A percentile compares a stretch with the other conserved stretches of the same genome.
These are phyloP conservation scores for Funneliformis geosporum DNA, from an alignment of 192 early-diverging fungal species.

Conservation along the genomic window DNA sequence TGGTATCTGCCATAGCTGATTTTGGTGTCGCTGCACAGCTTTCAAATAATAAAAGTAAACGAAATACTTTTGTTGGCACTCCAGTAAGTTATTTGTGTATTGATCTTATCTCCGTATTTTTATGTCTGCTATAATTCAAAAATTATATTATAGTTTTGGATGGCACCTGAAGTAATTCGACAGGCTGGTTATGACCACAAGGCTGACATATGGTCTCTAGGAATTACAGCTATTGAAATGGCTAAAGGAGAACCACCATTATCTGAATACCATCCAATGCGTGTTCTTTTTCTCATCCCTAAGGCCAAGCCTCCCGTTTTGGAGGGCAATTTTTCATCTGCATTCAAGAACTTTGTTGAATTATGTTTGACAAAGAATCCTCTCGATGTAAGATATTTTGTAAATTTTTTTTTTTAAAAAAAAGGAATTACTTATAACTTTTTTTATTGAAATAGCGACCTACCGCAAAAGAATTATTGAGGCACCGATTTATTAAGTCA, in stretches of 20 bases:
- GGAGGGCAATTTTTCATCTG: conserved; percentile 72
- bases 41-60: conserved; percentile 47
- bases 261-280: conserved; percentile 95
- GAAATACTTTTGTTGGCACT: conserved; percentile 96
- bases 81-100: conserved; percentile 56
- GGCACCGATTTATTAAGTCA: conserved; percentile 86
- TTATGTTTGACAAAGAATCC: conserved; percentile 90
- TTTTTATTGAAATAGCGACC: conserved; percentile 61
- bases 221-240: conserved; percentile 96
- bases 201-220: conserved; percentile 98
- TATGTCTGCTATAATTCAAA: neutral
- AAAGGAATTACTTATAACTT: conserved; percentile 10
- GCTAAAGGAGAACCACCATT: conserved; percentile 90
- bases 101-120: neutral
- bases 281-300: conserved; percentile 91
- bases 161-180: conserved; percentile 93
- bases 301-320: conserved; percentile 87
- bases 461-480: conserved; percentile 84
- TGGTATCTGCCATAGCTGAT: conserved; percentile 64
- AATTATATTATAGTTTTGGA: conserved; percentile 54
- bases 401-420: neutral
- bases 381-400: conserved; percentile 51
- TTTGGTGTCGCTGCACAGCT: conserved; percentile 96
- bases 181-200: conserved; percentile 55
- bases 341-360: conserved; percentile 90